phyloP scores from a whole-genome alignment of 2,329 filamentous ascomycete species.

The Huntiella moniliformis region DNA sequence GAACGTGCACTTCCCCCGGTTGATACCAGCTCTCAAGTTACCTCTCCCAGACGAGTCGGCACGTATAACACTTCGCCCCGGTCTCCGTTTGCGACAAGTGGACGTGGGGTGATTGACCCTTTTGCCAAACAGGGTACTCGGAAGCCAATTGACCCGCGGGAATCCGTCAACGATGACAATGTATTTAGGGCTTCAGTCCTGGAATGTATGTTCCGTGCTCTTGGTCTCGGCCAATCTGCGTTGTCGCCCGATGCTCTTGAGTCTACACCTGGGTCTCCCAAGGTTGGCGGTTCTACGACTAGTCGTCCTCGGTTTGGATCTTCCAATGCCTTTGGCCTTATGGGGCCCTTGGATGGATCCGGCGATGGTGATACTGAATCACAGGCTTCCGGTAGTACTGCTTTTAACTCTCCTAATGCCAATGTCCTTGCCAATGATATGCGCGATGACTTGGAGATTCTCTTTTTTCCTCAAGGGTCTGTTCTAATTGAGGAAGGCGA shows the following conservation, averaged over 20 bases:
- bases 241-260: conserved; percentile 46
- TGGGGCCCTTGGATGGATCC: conserved; percentile 57
- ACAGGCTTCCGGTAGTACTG: conserved; percentile 49
- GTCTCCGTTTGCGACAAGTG: conserved; percentile 1
- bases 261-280: conserved; percentile 72
- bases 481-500: conserved; percentile 93
- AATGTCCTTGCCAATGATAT: conserved; percentile 57
- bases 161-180: conserved; percentile 72
- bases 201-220: conserved; percentile 87
- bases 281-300: conserved; percentile 31
- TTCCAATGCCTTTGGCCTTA: conserved; percentile 75
- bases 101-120: conserved; percentile 10
- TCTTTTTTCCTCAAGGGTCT: conserved; percentile 88
- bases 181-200: conserved; percentile 78
- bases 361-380: conserved; percentile 70
- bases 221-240: conserved; percentile 57
- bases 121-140: conserved; percentile 11
- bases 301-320: neutral
- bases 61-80: conserved; percentile 7
- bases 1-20: neutral
- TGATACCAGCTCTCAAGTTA: neutral
- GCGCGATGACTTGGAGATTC: conserved; percentile 85
- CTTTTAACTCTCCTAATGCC: conserved; percentile 42
- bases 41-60: conserved; percentile 2
- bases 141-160: conserved; percentile 44